These are phyloP conservation scores for Nepenthes alata DNA, from an alignment of 179 eudicot species.

Conservation along the genomic window DNA sequence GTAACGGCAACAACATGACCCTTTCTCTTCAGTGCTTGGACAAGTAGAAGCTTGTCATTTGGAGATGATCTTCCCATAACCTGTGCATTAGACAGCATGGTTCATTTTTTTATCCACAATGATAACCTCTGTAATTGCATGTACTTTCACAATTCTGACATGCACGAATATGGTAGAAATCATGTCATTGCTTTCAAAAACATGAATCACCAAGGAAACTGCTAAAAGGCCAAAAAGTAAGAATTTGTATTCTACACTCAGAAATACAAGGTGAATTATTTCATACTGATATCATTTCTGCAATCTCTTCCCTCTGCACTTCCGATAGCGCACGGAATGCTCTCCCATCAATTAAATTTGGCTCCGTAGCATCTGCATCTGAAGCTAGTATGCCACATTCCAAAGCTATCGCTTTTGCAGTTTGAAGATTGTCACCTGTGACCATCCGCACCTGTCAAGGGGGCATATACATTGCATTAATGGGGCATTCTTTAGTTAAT, in stretches of 20 bases:
- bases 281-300: conserved; percentile 71
- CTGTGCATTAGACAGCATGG: conserved; percentile 16
- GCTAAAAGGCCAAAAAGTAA: neutral
- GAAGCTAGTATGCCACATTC: conserved; percentile 89
- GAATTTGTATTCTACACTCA: neutral
- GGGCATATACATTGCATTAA: too few species aligned
- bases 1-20: conserved; percentile 97
- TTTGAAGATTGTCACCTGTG: conserved; percentile 88
- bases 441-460: conserved; percentile 80
- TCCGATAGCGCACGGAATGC: conserved; percentile 58
- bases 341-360: conserved; percentile 81
- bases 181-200: too few species aligned
- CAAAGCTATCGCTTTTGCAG: conserved; percentile 85
- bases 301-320: conserved; percentile 43
- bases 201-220: neutral
- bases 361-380: conserved; percentile 62
- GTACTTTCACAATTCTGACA: too few species aligned
- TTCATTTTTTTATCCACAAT: neutral
- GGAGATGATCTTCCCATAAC: conserved; percentile 99
- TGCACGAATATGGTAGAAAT: too few species aligned
- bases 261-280: neutral
- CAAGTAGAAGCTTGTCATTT: conserved; percentile 78
- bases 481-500: too few species aligned
- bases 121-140: too few species aligned
- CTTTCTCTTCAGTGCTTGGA: conserved; percentile 74